Evolutionary conservation across 768 basidiomycete genomes (phyloP).

Genomic region (Trametes cingulata): DNA sequence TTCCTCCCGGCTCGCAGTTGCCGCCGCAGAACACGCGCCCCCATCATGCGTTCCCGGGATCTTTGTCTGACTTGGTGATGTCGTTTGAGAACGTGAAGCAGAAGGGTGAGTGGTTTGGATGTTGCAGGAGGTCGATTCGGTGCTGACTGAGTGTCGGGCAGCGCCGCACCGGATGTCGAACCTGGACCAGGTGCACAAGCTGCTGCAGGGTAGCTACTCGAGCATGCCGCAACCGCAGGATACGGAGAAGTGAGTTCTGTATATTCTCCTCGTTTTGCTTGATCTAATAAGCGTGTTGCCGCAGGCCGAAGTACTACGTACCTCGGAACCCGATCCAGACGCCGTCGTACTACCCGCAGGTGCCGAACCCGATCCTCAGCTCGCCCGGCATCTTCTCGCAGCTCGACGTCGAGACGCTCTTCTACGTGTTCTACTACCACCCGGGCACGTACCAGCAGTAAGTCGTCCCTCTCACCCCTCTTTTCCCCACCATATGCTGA

Average conservation of each 20-base stretch:
- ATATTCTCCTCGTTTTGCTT: background rate
- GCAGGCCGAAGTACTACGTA: conserved; percentile 94
- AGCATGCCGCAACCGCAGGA: conserved; percentile 91
- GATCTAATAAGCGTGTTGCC: background rate
- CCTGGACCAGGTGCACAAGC: conserved; percentile 86
- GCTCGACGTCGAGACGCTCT: conserved; percentile 94
- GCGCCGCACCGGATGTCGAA: conserved; percentile 85
- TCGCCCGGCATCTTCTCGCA: conserved; percentile 85
- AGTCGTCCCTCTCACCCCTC: conserved; percentile 30
- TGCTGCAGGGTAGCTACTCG: conserved; percentile 88
- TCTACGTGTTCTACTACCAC: conserved; percentile 98
- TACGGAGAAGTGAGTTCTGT: conserved; percentile 78
- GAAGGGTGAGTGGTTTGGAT: conserved; percentile 61
- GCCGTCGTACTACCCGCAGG: conserved; percentile 93
- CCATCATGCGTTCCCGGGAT: conserved; percentile 69
- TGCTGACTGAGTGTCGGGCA: conserved; percentile 27
- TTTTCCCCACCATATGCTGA: background rate
- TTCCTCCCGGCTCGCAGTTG: conserved; percentile 33
- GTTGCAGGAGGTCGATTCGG: background rate
- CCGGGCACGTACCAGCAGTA: conserved; percentile 98
- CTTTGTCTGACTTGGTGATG: conserved; percentile 87
- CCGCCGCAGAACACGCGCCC: conserved; percentile 43
- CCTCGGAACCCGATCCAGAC: conserved; percentile 90
- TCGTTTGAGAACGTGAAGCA: conserved; percentile 97
- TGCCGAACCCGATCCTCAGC: conserved; percentile 76